Base-by-base conservation (phyloP, 352 stramenopile genomes). In the Phytophthora hibernalis region DNA sequence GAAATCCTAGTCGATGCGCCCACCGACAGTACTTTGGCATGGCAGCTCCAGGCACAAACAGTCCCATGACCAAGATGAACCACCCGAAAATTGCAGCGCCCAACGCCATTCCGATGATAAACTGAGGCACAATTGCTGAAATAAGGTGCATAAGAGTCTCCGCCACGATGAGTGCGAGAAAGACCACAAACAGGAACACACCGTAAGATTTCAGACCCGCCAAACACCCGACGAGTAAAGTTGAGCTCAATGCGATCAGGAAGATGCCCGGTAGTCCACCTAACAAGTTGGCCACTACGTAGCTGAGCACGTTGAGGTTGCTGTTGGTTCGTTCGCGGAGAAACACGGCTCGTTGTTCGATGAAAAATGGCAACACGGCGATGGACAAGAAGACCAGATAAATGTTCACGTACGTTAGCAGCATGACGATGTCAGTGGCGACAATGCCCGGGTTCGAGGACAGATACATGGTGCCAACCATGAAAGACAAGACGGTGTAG, bases 301-400 rank as follows among this genome's bases (percentile, higher is more conserved):
- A 97, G 44, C 79, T 84, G 26, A 82, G 26, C n/a, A 92, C 65
- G 62, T 87, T 76, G 15, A 97, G 85, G 1, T 43, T 43, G 35
- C 62, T 70, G 54, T 70, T 70, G 55, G 16, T 48, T 4, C 82
- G 72, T 72, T 97, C 91, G 12, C 91, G 88, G 26, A 92, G 60
- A 45, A 97, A 95, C 45, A 96, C 90, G 3, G 76, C 76, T 38
- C 90, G 80, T 61, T 96, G 77, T 38, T 96, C 80, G 54, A 97
- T 89, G 45, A 95, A 85, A 52, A 90, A 86, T 6, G 90, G 90
- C 26, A 98, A 50, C 3, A 83, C 83, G 0, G 90, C 89, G 31
- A 97, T 82, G 11, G 76, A 92, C 76, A 97, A 95, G 65, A 95
- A 97, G 42, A 94, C 85, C 20, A 97, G 79, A 58, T 97, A 97